Evolutionary conservation across 176 grass and related monocot species (phyloP), one percentile per base, ranked within the genome.

Genomic region (Zoysia japonica): DNA sequence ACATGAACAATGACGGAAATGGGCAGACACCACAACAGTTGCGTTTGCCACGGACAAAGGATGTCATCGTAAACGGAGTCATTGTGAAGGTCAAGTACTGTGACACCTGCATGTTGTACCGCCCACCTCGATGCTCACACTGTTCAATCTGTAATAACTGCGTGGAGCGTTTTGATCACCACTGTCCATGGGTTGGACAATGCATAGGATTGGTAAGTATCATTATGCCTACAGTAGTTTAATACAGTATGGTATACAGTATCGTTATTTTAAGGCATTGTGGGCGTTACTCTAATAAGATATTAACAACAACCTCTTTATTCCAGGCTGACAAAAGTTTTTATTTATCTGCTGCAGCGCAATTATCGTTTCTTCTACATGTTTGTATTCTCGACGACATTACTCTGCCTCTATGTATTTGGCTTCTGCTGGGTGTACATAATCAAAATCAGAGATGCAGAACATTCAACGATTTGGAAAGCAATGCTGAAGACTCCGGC

Each of bases 291-390:
- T 78, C 10, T 77, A 43, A 28, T 28, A 28, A 43, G 6, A 54
- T 4, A 71, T 54, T 78, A 60, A 14, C 28, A 67, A 16, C n/a
- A 67, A 15, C 72, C 59, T 59, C 56, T 20, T 70, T 48, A 49
- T 36, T 51, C 0, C 6, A 16, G 17, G 8, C 78, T 89, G 68
- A 91, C 47, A 40, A 28, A 56, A 37, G 35, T 8, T 8, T 36
- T 61, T 36, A 28, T 42, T 28, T 81, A 69, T 85, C 47, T 85
- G 36, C 35, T 91, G 74, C 84, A 97, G 93, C 84, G 93, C n/a
- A 97, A 97, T 89, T 97, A 97, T 50, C 85, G 93, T 15, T 97
- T 97, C 78, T 97, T 97, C 74, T 97, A 97, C 82, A 97, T 97
- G 93, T 97, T 97, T 52, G 93, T 97, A 47, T 97, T 97, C 84